Conservation (phyloP, 192 early-diverging fungal genomes). For the Endogone sp. region DNA sequence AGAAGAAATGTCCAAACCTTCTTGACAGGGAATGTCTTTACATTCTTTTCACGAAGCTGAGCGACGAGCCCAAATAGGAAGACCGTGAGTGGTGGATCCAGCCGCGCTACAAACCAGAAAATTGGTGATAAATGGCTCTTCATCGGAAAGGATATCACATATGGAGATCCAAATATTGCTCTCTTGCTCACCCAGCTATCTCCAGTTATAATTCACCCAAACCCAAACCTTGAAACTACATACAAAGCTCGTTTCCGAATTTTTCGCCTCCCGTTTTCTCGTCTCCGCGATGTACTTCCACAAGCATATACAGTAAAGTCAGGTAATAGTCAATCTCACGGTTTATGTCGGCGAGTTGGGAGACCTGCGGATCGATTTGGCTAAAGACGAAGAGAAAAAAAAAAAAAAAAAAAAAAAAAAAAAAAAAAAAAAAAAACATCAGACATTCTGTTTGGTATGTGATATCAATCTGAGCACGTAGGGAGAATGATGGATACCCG, state of each 20-base stretch:
- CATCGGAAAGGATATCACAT: not conserved
- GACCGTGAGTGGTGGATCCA: slow-evolving; percentile 43
- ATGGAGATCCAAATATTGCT: no score
- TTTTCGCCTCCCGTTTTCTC: slow-evolving; percentile 45
- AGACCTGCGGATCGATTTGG: not conserved
- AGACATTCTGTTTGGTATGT: no score
- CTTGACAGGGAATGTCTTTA: slow-evolving; percentile 68
- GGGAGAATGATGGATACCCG: no score
- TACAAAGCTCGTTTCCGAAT: slow-evolving; percentile 22
- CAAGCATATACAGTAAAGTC: slow-evolving; percentile 60
- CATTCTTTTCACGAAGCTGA: slow-evolving; percentile 61
- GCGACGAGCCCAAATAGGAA: slow-evolving; percentile 66
- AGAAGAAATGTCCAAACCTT: no score
- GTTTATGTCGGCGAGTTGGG: slow-evolving; percentile 11
- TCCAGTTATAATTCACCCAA: no score
- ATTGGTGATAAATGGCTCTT: not conserved
- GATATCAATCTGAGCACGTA: no score
- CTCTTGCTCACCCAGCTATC: no score
- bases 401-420: no score
- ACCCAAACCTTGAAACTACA: not conserved
- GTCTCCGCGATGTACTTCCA: slow-evolving; percentile 49
- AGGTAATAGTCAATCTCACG: slow-evolving; percentile 47
- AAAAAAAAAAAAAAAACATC: no score
- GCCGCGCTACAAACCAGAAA: slow-evolving; percentile 14
- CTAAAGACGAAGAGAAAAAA: no score